These are phyloP conservation scores for Cyphellophora europaea DNA, from an alignment of 2,329 filamentous ascomycete genomes.

Conservation along the genomic window DNA sequence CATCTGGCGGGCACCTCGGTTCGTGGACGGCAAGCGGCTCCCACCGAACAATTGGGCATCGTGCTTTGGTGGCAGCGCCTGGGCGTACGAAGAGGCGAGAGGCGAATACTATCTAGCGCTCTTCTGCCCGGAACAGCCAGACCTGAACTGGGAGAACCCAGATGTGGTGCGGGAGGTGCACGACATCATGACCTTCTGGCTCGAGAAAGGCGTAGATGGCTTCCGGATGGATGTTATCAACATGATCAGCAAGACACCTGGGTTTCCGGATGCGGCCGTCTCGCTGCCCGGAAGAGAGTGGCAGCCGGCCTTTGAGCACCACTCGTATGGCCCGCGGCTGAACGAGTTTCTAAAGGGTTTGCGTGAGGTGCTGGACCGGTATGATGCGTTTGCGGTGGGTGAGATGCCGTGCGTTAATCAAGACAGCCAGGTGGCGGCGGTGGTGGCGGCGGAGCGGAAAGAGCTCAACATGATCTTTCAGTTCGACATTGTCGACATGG, in stretches of 20 bases:
- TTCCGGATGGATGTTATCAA: conserved; percentile 62
- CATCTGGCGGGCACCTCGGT: conserved; percentile 39
- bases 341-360: conserved; percentile 61
- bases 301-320: conserved; percentile 39
- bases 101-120: conserved; percentile 64
- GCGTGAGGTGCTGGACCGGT: conserved; percentile 45
- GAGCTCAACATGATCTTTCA: conserved; percentile 64
- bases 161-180: conserved; percentile 57
- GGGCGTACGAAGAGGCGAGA: conserved; percentile 58
- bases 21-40: conserved; percentile 42
- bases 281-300: conserved; percentile 31
- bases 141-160: conserved; percentile 67
- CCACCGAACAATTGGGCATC: conserved; percentile 60
- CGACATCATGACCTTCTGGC: conserved; percentile 63
- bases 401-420: conserved; percentile 58
- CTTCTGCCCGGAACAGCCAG: conserved; percentile 62
- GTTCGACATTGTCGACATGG: conserved; percentile 57
- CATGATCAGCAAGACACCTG: conserved; percentile 50
- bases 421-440: conserved; percentile 46
- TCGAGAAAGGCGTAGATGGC: conserved; percentile 58
- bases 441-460: conserved; percentile 45
- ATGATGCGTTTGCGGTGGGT: conserved; percentile 61
- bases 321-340: conserved; percentile 59
- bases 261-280: conserved; percentile 48
- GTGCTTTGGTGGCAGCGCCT: conserved; percentile 26